phyloP scores from a whole-genome alignment of 495 filamentous ascomycete genomes.

The Penicillium robsamsonii region DNA sequence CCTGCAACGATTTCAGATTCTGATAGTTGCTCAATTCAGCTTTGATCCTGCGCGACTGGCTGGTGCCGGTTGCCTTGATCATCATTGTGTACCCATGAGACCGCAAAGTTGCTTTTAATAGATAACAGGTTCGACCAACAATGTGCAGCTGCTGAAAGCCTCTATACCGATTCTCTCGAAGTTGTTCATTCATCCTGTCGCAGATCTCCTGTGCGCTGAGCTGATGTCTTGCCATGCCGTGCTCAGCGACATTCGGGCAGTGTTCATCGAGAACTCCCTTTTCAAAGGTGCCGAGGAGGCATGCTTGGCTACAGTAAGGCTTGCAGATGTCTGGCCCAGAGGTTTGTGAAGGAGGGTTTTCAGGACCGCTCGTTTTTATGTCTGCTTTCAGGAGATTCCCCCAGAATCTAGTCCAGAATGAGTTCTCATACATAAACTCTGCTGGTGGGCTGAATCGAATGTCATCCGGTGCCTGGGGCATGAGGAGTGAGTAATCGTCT shows the following conservation, averaged over 20 bases:
- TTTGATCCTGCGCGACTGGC: background rate
- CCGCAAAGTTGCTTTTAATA: slow-evolving; percentile 31
- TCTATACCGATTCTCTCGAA: slow-evolving; percentile 20
- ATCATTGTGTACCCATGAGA: slow-evolving; percentile 30
- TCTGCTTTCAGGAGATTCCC: background rate
- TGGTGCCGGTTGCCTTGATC: slow-evolving; percentile 25
- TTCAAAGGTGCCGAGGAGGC: slow-evolving; percentile 26
- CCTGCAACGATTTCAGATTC: slow-evolving; percentile 7
- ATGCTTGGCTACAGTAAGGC: slow-evolving; percentile 30
- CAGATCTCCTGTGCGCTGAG: slow-evolving; percentile 23
- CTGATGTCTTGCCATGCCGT: slow-evolving; percentile 19
- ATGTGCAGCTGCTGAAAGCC: slow-evolving; percentile 30
- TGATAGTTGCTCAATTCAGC: background rate
- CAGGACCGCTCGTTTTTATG: background rate
- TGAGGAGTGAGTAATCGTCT: background rate
- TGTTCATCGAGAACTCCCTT: slow-evolving; percentile 25
- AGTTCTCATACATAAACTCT: background rate
- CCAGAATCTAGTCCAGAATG: background rate
- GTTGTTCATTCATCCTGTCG: slow-evolving; percentile 27
- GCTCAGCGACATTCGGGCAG: slow-evolving; percentile 25
- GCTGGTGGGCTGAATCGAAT: background rate
- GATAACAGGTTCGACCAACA: slow-evolving; percentile 28
- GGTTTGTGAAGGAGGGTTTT: slow-evolving; percentile 4
- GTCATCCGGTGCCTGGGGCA: background rate
- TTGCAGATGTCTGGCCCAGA: slow-evolving; percentile 13